These are phyloP conservation scores for Thyridium curvatum DNA, from an alignment of 2,329 filamentous ascomycete species.

Conservation along the genomic window DNA sequence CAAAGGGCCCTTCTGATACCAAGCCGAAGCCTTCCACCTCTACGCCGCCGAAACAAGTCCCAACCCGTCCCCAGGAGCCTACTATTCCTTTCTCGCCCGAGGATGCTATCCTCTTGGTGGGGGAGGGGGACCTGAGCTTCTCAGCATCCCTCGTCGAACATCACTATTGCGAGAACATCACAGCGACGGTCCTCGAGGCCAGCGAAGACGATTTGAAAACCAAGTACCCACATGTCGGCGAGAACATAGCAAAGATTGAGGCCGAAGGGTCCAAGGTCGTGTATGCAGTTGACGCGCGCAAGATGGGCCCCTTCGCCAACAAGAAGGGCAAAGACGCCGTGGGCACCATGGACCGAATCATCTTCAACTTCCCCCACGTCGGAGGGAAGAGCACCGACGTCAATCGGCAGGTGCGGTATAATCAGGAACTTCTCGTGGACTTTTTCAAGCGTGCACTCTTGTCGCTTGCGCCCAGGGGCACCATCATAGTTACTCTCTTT, in stretches of 20 bases:
- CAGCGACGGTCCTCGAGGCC: conserved; percentile 63
- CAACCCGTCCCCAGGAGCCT: conserved; percentile 27
- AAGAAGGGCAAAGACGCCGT: conserved; percentile 24
- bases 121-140: conserved; percentile 79
- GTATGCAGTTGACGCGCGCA: conserved; percentile 63
- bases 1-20: conserved; percentile 1
- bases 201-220: conserved; percentile 47
- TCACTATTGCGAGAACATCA: conserved; percentile 60
- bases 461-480: conserved; percentile 47
- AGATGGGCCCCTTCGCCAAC: conserved; percentile 44
- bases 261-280: conserved; percentile 39
- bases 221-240: conserved; percentile 69
- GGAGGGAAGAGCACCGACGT: conserved; percentile 89
- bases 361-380: conserved; percentile 97
- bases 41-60: conserved; percentile 8
- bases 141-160: conserved; percentile 58
- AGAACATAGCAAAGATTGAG: conserved; percentile 50
- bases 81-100: conserved; percentile 61
- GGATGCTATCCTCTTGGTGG: conserved; percentile 66
- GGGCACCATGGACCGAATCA: conserved; percentile 63
- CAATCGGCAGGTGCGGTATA: conserved; percentile 87
- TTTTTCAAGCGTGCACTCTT: conserved; percentile 55
- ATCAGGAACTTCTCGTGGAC: conserved; percentile 70
- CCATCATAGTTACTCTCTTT: conserved; percentile 81
- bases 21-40: conserved; percentile 7